A percentile compares a stretch with the other conserved stretches of the same genome.
Evolutionary conservation across 495 filamentous ascomycete genomes (phyloP).

Genomic region (Cenococcum geophilum): DNA sequence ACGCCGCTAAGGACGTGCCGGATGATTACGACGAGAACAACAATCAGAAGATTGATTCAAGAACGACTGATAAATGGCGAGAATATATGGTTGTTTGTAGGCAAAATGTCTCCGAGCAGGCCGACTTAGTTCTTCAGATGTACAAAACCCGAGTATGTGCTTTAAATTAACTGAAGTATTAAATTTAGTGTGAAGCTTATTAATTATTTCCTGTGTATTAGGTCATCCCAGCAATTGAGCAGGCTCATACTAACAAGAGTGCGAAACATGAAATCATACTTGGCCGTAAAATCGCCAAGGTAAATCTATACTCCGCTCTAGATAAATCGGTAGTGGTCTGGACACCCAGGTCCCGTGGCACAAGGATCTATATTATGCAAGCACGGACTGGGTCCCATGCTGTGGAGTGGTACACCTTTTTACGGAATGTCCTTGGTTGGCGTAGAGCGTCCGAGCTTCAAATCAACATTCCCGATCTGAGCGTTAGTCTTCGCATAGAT

Average conservation of each 20-base stretch:
- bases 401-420: conserved; percentile 72
- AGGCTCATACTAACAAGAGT: conserved; percentile 44
- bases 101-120: conserved; percentile 48
- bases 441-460: conserved; percentile 52
- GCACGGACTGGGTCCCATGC: conserved; percentile 59
- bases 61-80: conserved; percentile 60
- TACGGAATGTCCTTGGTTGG: conserved; percentile 57
- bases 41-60: conserved; percentile 55
- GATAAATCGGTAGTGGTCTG: conserved; percentile 70
- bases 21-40: conserved; percentile 63
- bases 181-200: neutral
- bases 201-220: conserved; percentile 7
- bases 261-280: conserved; percentile 55
- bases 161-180: neutral
- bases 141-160: conserved; percentile 55
- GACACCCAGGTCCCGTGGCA: conserved; percentile 51
- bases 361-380: conserved; percentile 61
- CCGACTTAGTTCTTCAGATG: conserved; percentile 56
- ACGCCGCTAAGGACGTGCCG: conserved; percentile 51
- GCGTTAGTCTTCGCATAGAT: conserved; percentile 55
- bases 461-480: conserved; percentile 62
- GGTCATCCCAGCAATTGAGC: conserved; percentile 58
- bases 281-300: conserved; percentile 48
- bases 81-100: conserved; percentile 68
- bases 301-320: conserved; percentile 64